phyloP scores from a whole-genome alignment of 2,329 filamentous ascomycete genomes.

The Cadophora malorum region DNA sequence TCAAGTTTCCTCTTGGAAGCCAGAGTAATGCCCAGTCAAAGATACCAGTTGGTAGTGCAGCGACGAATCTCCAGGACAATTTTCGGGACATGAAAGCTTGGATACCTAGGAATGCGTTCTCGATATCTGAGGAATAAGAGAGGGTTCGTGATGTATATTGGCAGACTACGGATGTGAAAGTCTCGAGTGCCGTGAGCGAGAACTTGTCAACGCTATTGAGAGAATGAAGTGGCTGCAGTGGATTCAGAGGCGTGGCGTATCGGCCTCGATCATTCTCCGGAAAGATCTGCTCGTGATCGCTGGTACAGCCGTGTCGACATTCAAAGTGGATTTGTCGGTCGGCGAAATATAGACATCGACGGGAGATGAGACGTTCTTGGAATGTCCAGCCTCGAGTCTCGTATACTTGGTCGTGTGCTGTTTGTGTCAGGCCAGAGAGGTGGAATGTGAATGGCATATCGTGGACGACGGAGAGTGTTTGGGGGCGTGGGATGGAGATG shows the following conservation, averaged over 20 bases:
- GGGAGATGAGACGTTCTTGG: constrained; percentile 19
- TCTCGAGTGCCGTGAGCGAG: not conserved
- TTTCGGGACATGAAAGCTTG: constrained; percentile 4
- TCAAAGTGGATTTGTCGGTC: constrained; percentile 9
- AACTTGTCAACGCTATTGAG: not conserved
- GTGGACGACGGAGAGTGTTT: not conserved
- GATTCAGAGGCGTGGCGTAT: constrained; percentile 6
- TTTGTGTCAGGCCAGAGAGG: not conserved
- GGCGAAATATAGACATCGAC: constrained; percentile 13
- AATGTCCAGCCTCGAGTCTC: constrained; percentile 18
- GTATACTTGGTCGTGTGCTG: not conserved
- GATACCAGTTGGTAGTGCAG: not conserved
- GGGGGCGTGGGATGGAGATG: not conserved
- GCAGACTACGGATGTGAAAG: not conserved
- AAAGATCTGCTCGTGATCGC: constrained; percentile 13
- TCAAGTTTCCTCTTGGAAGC: not conserved
- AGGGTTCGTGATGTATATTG: not conserved
- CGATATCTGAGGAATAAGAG: constrained; percentile 6
- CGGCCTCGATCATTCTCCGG: not conserved
- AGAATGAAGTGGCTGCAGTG: not conserved
- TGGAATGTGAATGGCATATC: constrained; percentile 14
- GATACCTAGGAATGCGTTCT: constrained; percentile 16
- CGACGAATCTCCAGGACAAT: not conserved
- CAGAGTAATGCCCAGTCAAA: constrained; percentile 10
- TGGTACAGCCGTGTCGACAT: not conserved